These are phyloP conservation scores for Grammothele lineata DNA, from an alignment of 768 basidiomycete species.

Conservation along the genomic window DNA sequence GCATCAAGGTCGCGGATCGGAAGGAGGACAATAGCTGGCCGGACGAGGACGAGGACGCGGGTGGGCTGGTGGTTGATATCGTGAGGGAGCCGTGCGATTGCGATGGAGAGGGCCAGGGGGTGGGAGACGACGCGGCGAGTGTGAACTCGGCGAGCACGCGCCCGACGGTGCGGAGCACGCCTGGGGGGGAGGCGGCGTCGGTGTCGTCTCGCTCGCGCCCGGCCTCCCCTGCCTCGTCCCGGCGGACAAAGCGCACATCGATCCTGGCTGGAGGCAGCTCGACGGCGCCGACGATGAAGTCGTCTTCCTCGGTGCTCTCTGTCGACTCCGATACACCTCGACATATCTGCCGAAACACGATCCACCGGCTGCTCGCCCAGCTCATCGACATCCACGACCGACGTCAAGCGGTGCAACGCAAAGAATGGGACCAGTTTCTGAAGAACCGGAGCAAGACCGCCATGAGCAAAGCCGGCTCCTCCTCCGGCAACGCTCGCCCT, in stretches of 20 bases:
- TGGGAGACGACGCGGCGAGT: conserved; percentile 14
- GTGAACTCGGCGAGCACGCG: conserved; percentile 19
- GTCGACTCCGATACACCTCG: conserved; percentile 61
- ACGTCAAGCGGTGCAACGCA: conserved; percentile 61
- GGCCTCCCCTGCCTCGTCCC: conserved; percentile 47
- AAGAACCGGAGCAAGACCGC: conserved; percentile 55
- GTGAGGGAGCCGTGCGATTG: conserved; percentile 40
- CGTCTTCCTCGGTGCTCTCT: conserved; percentile 51
- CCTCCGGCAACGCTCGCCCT: conserved; percentile 2
- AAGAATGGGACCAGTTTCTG: conserved; percentile 89
- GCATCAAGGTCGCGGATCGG: conserved; percentile 82
- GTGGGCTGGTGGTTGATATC: conserved; percentile 31
- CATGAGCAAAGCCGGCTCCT: conserved; percentile 22
- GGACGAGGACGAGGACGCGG: conserved; percentile 51
- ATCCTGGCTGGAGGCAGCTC: conserved; percentile 26
- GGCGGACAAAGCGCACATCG: conserved; percentile 45
- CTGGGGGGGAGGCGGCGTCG: conserved; percentile 19
- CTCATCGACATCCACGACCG: conserved; percentile 81
- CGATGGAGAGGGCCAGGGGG: conserved; percentile 24
- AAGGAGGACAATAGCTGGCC: conserved; percentile 78
- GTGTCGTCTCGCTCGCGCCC: conserved; percentile 26
- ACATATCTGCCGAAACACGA: conserved; percentile 72
- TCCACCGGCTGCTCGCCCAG: conserved; percentile 68
- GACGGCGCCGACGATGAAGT: conserved; percentile 19
- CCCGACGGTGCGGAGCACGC: conserved; percentile 16